These are phyloP conservation scores for Macrophomina phaseolina DNA, from an alignment of 2,329 filamentous ascomycete genomes.

Conservation along the genomic window DNA sequence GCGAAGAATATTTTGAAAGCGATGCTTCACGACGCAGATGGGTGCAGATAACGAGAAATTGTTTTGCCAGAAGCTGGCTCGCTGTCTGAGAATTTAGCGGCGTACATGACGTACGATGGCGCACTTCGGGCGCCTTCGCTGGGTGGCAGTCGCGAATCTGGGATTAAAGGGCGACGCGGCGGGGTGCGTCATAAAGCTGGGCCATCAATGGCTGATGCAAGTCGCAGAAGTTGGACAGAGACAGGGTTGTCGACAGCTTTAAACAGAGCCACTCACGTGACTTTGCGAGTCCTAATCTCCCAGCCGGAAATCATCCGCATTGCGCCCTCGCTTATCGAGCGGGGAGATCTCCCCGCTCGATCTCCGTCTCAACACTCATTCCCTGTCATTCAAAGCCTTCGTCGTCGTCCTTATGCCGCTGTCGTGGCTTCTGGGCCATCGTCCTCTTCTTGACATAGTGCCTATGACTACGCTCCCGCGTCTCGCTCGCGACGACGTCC, in stretches of 20 bases:
- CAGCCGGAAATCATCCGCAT: neutral
- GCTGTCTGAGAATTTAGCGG: neutral
- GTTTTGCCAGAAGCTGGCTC: constrained; percentile 5
- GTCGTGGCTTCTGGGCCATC: too few species aligned
- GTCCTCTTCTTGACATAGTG: too few species aligned
- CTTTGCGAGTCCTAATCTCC: neutral
- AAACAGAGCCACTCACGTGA: constrained; percentile 7
- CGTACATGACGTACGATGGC: constrained; percentile 24
- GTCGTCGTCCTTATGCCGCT: too few species aligned
- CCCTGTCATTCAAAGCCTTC: too few species aligned
- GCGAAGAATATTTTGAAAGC: too few species aligned
- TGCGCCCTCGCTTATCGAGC: neutral
- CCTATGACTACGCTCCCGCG: too few species aligned
- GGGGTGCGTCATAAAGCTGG: constrained; percentile 13
- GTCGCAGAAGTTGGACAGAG: constrained; percentile 8
- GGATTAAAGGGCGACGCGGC: neutral
- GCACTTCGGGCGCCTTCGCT: neutral
- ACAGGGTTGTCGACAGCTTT: constrained; percentile 11
- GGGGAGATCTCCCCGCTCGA: neutral
- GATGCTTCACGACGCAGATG: neutral
- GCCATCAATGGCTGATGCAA: constrained; percentile 15
- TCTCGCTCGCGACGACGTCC: neutral
- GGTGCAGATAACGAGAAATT: neutral
- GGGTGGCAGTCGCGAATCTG: constrained; percentile 5
- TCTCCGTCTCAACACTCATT: neutral